These are phyloP conservation scores for Mycena indigotica DNA, from an alignment of 768 basidiomycete genomes.

Conservation along the genomic window DNA sequence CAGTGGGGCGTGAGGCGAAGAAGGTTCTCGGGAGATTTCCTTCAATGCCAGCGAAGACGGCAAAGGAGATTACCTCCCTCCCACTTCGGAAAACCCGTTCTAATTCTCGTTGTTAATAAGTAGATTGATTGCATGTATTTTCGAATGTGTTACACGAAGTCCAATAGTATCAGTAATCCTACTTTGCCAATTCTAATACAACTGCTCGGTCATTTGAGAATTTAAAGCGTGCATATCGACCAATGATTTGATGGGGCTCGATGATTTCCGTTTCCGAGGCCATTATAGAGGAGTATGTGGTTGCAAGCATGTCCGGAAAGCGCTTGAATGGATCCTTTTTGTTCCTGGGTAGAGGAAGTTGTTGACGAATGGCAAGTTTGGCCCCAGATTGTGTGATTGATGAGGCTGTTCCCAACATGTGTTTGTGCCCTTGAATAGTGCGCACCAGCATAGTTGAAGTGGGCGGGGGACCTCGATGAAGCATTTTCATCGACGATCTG, in stretches of 20 bases:
- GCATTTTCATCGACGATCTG: neutral
- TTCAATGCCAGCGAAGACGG: neutral
- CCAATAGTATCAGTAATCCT: too few species aligned
- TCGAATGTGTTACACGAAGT: too few species aligned
- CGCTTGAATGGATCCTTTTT: slow-evolving; percentile 8
- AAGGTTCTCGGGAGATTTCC: neutral
- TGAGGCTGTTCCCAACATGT: slow-evolving; percentile 10
- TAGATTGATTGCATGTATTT: too few species aligned
- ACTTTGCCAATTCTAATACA: slow-evolving; percentile 2
- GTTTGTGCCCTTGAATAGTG: slow-evolving; percentile 9
- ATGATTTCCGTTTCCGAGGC: neutral
- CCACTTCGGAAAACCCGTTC: neutral
- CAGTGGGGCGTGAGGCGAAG: neutral
- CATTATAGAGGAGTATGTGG: slow-evolving; percentile 7
- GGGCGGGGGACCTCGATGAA: neutral
- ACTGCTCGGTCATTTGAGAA: slow-evolving; percentile 4
- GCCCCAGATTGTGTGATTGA: neutral
- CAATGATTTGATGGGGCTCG: neutral
- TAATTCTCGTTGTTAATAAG: neutral
- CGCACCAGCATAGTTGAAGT: neutral
- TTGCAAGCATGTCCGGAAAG: slow-evolving; percentile 6
- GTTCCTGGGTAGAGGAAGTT: neutral
- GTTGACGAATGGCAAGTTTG: neutral
- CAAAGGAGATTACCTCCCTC: neutral
- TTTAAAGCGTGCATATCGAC: slow-evolving; percentile 7